These are phyloP conservation scores for Claviceps fusiformis DNA, from an alignment of 2,329 filamentous ascomycete species.

Conservation along the genomic window DNA sequence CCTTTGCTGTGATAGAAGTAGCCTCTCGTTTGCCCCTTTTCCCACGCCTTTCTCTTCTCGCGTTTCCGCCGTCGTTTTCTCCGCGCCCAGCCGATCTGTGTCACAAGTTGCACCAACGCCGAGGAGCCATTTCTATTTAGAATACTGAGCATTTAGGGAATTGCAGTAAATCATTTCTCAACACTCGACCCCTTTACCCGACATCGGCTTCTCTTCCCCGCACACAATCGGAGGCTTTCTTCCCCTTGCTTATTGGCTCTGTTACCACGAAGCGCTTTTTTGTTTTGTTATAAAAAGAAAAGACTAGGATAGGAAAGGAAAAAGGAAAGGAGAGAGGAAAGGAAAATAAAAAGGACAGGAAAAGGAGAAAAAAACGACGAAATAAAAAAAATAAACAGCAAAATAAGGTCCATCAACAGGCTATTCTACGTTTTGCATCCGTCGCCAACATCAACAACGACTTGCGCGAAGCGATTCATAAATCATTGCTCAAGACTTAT, in stretches of 20 bases:
- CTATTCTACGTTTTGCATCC: background rate
- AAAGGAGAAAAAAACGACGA: background rate
- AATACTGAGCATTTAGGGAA: background rate
- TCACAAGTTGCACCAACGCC: background rate
- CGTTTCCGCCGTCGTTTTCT: background rate
- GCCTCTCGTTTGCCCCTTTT: slow-evolving; percentile 1
- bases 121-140: background rate
- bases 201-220: background rate
- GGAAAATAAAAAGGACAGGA: background rate
- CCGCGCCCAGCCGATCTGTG: background rate
- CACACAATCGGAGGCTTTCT: background rate
- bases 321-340: background rate
- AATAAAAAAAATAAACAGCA: no score
- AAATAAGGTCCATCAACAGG: background rate
- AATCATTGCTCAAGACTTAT: background rate
- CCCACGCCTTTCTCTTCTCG: background rate
- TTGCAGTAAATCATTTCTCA: background rate
- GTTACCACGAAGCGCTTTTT: background rate
- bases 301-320: background rate
- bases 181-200: background rate
- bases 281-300: background rate
- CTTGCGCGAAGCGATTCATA: background rate
- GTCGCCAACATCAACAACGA: background rate
- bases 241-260: background rate
- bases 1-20: slow-evolving; percentile 3